Conservation (phyloP, 257 asterid species). For the Solanum chmielewskii region DNA sequence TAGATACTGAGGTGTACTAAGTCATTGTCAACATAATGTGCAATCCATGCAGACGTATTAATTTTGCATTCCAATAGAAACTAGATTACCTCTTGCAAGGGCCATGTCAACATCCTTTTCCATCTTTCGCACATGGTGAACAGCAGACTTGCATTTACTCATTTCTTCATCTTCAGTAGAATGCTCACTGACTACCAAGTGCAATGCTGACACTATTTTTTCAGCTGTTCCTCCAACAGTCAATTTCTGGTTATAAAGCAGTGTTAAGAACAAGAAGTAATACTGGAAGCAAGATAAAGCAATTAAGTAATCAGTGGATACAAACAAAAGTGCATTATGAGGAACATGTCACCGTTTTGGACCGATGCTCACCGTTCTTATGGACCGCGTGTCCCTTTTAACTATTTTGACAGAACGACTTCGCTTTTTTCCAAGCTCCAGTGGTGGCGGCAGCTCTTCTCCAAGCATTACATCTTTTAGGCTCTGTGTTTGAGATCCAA, state of each 20-base stretch:
- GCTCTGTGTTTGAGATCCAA: slow-evolving; percentile 63
- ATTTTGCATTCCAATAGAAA: background rate
- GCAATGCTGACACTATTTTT: slow-evolving; percentile 79
- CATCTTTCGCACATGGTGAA: slow-evolving; percentile 61
- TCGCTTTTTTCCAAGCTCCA: slow-evolving; percentile 65
- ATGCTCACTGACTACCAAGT: slow-evolving; percentile 48
- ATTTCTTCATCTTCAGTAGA: slow-evolving; percentile 68
- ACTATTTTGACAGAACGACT: slow-evolving; percentile 64
- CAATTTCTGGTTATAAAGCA: slow-evolving; percentile 51
- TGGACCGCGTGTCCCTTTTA: slow-evolving; percentile 76
- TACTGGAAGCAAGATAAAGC: background rate
- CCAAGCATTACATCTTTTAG: slow-evolving; percentile 77
- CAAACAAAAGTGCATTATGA: background rate
- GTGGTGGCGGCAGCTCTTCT: slow-evolving; percentile 63
- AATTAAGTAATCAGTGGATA: background rate
- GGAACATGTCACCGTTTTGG: slow-evolving; percentile 46
- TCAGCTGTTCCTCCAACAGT: slow-evolving; percentile 79
- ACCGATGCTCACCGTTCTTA: slow-evolving; percentile 49
- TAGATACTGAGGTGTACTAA: background rate
- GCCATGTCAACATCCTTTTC: slow-evolving; percentile 61
- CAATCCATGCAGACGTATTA: background rate
- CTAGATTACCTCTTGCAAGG: slow-evolving; percentile 42
- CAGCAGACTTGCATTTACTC: slow-evolving; percentile 62
- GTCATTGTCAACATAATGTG: background rate
- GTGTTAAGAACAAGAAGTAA: slow-evolving; percentile 4